phyloP scores from a whole-genome alignment of 345 rosid genomes.

The Eucalyptus shirleyi region DNA sequence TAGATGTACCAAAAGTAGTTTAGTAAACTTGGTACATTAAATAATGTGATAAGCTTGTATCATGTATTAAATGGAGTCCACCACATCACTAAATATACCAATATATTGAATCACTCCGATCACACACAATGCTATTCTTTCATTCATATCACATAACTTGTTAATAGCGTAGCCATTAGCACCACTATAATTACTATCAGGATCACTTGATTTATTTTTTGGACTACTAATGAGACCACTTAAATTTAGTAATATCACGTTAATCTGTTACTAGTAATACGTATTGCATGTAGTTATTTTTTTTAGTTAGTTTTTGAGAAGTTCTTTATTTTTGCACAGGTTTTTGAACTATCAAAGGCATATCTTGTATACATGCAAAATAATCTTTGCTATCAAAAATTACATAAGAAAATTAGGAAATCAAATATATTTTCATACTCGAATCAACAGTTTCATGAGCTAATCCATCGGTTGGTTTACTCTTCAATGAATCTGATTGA shows the following conservation, averaged over 20 bases:
- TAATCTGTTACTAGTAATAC: neutral
- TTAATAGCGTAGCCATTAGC: neutral
- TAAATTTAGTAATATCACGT: neutral
- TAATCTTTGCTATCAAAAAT: neutral
- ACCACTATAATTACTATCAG: neutral
- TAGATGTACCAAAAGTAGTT: neutral
- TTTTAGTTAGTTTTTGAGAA: neutral
- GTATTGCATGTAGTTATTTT: neutral
- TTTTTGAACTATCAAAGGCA: neutral
- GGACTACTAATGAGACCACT: neutral
- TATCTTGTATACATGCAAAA: neutral
- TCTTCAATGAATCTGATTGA: neutral
- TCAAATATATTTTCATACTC: neutral
- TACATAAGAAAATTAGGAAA: neutral
- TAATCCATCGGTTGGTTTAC: neutral
- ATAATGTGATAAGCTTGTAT: neutral
- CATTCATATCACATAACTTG: neutral
- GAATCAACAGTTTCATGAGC: neutral
- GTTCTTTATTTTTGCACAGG: neutral
- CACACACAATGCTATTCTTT: neutral
- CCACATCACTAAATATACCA: neutral
- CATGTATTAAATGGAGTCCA: rapidly evolving
- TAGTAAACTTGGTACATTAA: neutral
- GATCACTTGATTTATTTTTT: neutral
- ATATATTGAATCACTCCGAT: rapidly evolving